Evolutionary conservation across 2,329 filamentous ascomycete species (phyloP).

Genomic region (Colletotrichum magnum): DNA sequence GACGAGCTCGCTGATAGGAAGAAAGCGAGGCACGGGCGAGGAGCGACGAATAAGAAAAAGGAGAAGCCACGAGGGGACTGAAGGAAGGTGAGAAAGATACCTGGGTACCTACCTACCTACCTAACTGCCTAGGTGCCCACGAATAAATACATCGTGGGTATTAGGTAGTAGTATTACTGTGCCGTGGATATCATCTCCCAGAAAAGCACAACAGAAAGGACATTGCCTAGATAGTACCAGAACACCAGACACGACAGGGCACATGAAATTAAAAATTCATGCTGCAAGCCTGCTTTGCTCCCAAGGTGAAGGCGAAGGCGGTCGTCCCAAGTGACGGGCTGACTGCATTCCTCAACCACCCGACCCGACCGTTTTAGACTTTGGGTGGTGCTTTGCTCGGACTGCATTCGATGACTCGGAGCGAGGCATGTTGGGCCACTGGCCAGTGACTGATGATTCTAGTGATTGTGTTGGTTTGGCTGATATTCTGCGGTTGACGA

Average conservation of each 20-base stretch:
- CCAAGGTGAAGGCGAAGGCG: too few relatives aligned
- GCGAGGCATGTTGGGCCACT: neutral
- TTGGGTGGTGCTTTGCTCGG: neutral
- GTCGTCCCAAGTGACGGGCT: slow-evolving; percentile 19
- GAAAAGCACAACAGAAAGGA: neutral
- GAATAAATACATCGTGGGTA: too few relatives aligned
- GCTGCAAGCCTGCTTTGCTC: neutral
- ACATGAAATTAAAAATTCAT: slow-evolving; percentile 7
- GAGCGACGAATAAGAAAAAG: slow-evolving; percentile 10
- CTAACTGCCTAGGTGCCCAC: too few relatives aligned
- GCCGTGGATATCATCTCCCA: neutral
- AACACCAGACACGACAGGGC: neutral
- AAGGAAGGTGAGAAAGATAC: too few relatives aligned
- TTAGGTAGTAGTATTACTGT: too few relatives aligned
- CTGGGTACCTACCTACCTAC: too few relatives aligned
- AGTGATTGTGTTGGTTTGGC: neutral
- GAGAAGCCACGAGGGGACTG: neutral
- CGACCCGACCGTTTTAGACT: neutral
- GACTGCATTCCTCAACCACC: neutral
- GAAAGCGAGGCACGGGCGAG: slow-evolving; percentile 6
- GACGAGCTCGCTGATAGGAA: slow-evolving; percentile 35
- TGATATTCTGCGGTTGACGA: neutral
- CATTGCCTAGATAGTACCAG: too few relatives aligned
- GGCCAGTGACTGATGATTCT: neutral
- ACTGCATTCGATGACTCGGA: neutral